phyloP scores from a whole-genome alignment of 305 asterid genomes.

The Nicotiana rustica region DNA sequence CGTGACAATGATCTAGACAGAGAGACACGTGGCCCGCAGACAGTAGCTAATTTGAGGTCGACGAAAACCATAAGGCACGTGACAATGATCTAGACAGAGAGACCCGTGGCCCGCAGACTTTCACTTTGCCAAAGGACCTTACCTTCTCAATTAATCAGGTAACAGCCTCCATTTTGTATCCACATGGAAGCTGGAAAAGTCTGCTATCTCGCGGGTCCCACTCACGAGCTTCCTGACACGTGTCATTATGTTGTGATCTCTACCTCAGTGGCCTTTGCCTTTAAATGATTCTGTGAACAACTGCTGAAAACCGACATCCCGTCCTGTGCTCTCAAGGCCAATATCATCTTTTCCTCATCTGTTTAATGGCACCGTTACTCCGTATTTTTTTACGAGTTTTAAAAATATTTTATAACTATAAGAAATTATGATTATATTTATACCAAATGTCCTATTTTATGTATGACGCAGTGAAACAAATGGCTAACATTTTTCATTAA shows the following conservation, averaged over 20 bases:
- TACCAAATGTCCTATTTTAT: too few species aligned
- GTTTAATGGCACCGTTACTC: neutral
- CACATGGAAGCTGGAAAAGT: conserved; percentile 55
- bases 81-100: conserved; percentile 41
- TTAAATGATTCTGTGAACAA: neutral
- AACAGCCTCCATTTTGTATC: conserved; percentile 51
- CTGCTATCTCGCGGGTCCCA: conserved; percentile 41
- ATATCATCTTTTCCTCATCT: neutral
- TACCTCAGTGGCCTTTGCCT: conserved; percentile 28
- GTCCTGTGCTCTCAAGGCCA: neutral
- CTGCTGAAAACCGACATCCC: neutral
- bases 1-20: conserved; percentile 51
- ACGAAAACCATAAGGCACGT: conserved; percentile 45
- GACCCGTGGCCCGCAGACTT: conserved; percentile 41
- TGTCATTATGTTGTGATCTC: conserved; percentile 47
- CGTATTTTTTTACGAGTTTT: too few species aligned
- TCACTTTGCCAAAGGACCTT: conserved; percentile 33
- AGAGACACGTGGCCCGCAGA: conserved; percentile 41
- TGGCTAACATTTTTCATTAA: too few species aligned
- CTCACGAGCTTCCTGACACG: conserved; percentile 56
- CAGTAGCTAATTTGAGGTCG: neutral
- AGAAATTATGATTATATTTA: too few species aligned
- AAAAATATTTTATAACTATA: too few species aligned
- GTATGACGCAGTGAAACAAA: too few species aligned
- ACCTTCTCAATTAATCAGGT: conserved; percentile 46